Percentiles rank a stretch among this genome's conserved stretches.
Conservation (phyloP, 75 land plant species). For the Pinus albicaulis region DNA sequence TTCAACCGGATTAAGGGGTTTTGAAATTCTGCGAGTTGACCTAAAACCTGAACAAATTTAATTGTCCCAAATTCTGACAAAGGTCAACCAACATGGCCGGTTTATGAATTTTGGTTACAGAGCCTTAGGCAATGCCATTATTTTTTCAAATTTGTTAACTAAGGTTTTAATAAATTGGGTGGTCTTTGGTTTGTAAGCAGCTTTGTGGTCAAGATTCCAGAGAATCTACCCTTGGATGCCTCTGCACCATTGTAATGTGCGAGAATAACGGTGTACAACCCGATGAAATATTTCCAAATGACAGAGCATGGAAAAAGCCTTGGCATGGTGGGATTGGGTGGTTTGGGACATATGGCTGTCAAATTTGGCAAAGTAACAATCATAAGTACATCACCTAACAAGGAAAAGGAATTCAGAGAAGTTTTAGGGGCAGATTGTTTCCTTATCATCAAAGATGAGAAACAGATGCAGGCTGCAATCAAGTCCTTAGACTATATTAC, state of each 20-base stretch:
- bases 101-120: no score
- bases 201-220: conserved; percentile 19
- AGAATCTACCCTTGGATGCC: conserved; percentile 24
- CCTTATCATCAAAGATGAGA: conserved; percentile 33
- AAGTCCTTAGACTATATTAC: conserved; percentile 34
- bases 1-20: no score
- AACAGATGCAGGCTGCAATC: conserved; percentile 37
- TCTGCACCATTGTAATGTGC: conserved; percentile 39
- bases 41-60: no score
- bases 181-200: background rate
- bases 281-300: conserved; percentile 29
- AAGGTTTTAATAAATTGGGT: no score
- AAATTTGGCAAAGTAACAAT: conserved; percentile 60
- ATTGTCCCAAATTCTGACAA: no score
- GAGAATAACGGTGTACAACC: conserved; percentile 43
- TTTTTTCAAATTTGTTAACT: no score
- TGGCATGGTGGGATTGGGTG: conserved; percentile 59
- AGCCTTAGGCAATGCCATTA: no score
- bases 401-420: conserved; percentile 45
- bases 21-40: no score
- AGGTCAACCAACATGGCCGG: no score
- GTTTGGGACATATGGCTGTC: conserved; percentile 56
- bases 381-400: conserved; percentile 39
- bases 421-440: conserved; percentile 38
- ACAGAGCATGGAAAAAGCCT: conserved; percentile 24